Evolutionary conservation across 306 rosid genomes (phyloP).

Genomic region (Casuarina equisetifolia): DNA sequence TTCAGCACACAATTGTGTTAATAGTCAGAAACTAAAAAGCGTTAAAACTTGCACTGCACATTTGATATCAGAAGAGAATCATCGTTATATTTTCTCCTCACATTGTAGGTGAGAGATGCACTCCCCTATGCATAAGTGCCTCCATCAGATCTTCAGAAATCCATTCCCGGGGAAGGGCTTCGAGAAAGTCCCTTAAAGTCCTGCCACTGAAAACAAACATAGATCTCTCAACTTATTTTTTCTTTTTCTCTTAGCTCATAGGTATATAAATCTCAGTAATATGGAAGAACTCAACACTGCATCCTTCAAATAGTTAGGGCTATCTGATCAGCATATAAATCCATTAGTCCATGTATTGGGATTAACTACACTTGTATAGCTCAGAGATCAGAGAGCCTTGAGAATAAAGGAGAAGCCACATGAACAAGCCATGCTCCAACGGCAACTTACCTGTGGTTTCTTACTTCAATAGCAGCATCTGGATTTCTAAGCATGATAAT

Average conservation of each 20-base stretch:
- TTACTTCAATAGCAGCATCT: conserved; percentile 82
- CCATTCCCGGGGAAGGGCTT: conserved; percentile 94
- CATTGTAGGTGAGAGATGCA: conserved; percentile 78
- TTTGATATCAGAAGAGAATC: conserved; percentile 21
- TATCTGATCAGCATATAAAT: conserved; percentile 5
- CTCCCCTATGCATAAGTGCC: conserved; percentile 72
- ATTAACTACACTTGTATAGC: background rate
- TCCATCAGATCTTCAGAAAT: conserved; percentile 94
- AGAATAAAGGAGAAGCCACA: conserved; percentile 15
- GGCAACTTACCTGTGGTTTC: conserved; percentile 83
- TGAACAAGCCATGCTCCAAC: conserved; percentile 4
- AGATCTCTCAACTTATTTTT: conserved; percentile 11
- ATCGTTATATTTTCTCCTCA: conserved; percentile 36
- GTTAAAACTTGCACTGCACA: conserved; percentile 22
- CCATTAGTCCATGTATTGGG: conserved; percentile 9
- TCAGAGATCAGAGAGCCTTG: conserved; percentile 18
- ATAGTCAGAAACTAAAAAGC: conserved; percentile 12
- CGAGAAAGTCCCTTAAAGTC: conserved; percentile 83
- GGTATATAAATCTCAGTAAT: conserved; percentile 19
- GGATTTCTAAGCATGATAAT: conserved; percentile 79
- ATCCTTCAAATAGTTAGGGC: conserved; percentile 15
- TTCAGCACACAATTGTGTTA: conserved; percentile 19
- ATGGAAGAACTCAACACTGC: conserved; percentile 12
- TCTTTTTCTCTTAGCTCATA: background rate
- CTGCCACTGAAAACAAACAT: conserved; percentile 72